Evolutionary conservation across 169 alveolate genomes (phyloP).

Genomic region (Cryptosporidium ryanae): DNA sequence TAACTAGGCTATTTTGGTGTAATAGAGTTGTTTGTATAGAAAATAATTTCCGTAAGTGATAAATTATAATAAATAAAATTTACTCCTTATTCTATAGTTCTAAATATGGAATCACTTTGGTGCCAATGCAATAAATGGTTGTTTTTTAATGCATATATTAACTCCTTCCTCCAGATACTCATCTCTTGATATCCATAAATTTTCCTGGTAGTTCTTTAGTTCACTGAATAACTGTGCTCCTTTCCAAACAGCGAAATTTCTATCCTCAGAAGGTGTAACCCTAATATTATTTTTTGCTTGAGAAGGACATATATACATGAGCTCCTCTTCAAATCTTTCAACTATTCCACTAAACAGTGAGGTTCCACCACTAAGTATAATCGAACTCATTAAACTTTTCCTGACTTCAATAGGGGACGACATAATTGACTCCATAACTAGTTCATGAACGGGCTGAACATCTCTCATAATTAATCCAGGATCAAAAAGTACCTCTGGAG

Average conservation of each 20-base stretch:
- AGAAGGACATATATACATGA: constrained; percentile 72
- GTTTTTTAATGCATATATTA: constrained; percentile 75
- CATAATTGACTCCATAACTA: constrained; percentile 79
- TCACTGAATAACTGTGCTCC: constrained; percentile 74
- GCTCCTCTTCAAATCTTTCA: constrained; percentile 66
- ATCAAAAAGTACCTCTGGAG: constrained; percentile 86
- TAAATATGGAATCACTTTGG: constrained; percentile 7
- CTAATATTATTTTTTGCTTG: constrained; percentile 67
- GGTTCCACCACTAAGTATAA: constrained; percentile 79
- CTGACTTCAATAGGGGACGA: constrained; percentile 79
- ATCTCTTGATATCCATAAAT: constrained; percentile 79
- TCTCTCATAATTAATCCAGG: constrained; percentile 81
- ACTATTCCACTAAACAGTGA: constrained; percentile 76
- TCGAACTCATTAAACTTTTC: constrained; percentile 76
- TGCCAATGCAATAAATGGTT: constrained; percentile 30
- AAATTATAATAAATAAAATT: too few species aligned
- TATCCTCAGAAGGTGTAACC: constrained; percentile 65
- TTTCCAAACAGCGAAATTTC: constrained; percentile 62
- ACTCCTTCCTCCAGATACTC: constrained; percentile 79
- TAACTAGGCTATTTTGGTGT: too few species aligned
- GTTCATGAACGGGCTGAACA: constrained; percentile 78
- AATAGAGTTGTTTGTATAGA: too few species aligned
- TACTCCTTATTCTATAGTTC: not conserved
- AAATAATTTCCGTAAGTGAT: too few species aligned
- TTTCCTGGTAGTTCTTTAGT: constrained; percentile 75